A percentile compares a stretch with the other conserved stretches of the same genome.
Conservation (phyloP, 208 protist genomes). For the Trichomonas gallinae region DNA sequence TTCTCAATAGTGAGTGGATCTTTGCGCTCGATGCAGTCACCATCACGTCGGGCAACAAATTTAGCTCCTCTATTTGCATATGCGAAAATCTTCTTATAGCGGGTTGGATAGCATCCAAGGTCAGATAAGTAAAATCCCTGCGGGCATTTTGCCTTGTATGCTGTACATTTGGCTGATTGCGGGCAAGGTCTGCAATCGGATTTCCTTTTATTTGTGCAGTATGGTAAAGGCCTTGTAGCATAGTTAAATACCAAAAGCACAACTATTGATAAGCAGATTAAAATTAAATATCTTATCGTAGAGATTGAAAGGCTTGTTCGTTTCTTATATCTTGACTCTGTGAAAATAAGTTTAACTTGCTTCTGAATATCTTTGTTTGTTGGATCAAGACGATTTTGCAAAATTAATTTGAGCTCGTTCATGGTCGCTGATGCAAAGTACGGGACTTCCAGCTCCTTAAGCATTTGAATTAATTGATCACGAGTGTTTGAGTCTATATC, state of each 20-base stretch:
- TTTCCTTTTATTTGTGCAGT: not conserved
- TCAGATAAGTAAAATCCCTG: not conserved
- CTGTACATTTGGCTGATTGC: not conserved
- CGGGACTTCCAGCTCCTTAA: not conserved
- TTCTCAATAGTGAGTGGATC: not conserved
- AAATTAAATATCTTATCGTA: not conserved
- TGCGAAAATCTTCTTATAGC: not conserved
- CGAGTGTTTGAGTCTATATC: not conserved
- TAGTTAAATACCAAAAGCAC: not conserved
- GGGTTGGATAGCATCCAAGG: not conserved
- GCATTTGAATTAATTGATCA: not conserved
- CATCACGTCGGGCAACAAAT: not conserved
- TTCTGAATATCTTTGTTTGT: not conserved
- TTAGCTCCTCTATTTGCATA: not conserved
- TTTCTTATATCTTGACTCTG: not conserved
- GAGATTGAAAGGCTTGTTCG: not conserved
- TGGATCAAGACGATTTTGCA: not conserved
- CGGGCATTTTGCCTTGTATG: not conserved
- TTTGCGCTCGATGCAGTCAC: not conserved
- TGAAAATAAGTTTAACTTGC: not conserved
- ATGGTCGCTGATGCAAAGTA: not conserved
- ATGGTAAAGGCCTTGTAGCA: not conserved
- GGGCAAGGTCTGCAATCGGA: not conserved
- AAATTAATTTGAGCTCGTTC: not conserved
- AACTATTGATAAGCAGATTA: not conserved